Base-by-base conservation (phyloP, 169 alveolate genomes). In the Cystoisospora suis region DNA sequence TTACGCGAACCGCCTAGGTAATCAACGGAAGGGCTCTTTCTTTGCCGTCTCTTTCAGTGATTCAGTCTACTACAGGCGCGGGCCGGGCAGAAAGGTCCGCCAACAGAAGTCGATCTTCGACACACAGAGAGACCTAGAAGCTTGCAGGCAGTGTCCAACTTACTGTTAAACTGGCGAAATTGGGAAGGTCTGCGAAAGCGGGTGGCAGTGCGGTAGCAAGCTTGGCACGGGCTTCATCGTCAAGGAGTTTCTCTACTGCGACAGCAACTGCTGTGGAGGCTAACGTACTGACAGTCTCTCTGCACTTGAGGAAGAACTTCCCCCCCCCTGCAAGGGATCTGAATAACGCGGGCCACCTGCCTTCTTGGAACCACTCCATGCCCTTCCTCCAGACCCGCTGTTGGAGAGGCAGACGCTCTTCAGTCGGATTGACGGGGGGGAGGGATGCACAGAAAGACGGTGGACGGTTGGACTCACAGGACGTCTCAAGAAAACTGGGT, bases 131-230 rank as follows among this genome's bases (percentile, higher is more conserved):
- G n/a, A n/a, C n/a, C n/a, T n/a, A n/a, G n/a, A n/a, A n/a, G n/a
- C n/a, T n/a, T n/a, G n/a, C n/a, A n/a, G n/a, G n/a, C n/a, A n/a
- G n/a, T n/a, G 42, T n/a, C 5, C 12, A 36, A 23, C 77, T 72
- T 38, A 72, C 83, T 34, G 27, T 32, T 12, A 29, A 34, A 17
- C 83, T 72, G 3, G 83, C 83, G 15, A 72, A 29, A 27, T 72
- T 40, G 9, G 83, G 83, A 7, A 72, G 83, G 1, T 72, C 53
- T 34, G 15, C 3, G 29, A 72, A 72, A 27, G 56, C 56, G 27
- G 83, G 83, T 0, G 83, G 83, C 27, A 72, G 83, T 3, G 56
- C 83, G 38, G 23, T 20, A 34, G 58, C 83, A 17, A 72, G 83
- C 15, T 34, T 56, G 32, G 47, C 83, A 3, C 32, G 17, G 58